Percentiles rank a stretch among this genome's conserved stretches.
These are phyloP conservation scores for Salix arbutifolia DNA, from an alignment of 345 rosid genomes.

Conservation along the genomic window DNA sequence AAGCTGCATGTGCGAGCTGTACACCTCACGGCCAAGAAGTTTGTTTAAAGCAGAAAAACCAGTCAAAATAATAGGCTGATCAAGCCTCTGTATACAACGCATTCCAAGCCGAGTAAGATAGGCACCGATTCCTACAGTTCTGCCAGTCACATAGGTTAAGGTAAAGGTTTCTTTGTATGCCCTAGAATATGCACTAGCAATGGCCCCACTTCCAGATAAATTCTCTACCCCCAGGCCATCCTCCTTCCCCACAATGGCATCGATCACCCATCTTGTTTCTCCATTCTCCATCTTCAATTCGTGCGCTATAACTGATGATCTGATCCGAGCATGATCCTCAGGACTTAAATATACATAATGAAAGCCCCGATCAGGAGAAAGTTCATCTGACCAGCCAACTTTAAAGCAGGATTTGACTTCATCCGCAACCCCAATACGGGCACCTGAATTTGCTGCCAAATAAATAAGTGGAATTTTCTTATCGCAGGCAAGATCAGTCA, in stretches of 20 bases:
- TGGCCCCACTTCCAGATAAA: conserved; percentile 95
- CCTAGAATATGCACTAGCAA: conserved; percentile 93
- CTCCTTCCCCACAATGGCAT: conserved; percentile 91
- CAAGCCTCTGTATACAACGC: conserved; percentile 98
- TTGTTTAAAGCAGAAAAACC: conserved; percentile 98
- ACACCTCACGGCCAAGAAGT: conserved; percentile 98
- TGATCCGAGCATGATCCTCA: conserved; percentile 66
- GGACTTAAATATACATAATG: conserved; percentile 80
- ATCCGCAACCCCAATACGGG: conserved; percentile 94
- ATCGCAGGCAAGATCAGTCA: conserved; percentile 87
- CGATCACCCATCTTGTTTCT: conserved; percentile 87
- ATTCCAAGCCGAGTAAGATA: conserved; percentile 98
- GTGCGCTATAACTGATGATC: conserved; percentile 80
- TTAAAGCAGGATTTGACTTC: conserved; percentile 89
- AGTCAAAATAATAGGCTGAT: conserved; percentile 95
- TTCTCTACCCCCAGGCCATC: conserved; percentile 97
- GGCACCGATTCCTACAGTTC: conserved; percentile 98
- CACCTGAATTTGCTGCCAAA: conserved; percentile 99
- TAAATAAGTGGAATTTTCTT: conserved; percentile 87
- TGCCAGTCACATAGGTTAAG: conserved; percentile 85
- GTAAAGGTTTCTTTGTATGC: conserved; percentile 98
- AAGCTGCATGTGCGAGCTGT: conserved; percentile 99
- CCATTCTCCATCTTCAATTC: conserved; percentile 73
- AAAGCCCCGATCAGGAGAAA: conserved; percentile 83
- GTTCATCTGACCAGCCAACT: conserved; percentile 92